Conservation (phyloP, 192 early-diverging fungal species). For the Backusella westeae region DNA sequence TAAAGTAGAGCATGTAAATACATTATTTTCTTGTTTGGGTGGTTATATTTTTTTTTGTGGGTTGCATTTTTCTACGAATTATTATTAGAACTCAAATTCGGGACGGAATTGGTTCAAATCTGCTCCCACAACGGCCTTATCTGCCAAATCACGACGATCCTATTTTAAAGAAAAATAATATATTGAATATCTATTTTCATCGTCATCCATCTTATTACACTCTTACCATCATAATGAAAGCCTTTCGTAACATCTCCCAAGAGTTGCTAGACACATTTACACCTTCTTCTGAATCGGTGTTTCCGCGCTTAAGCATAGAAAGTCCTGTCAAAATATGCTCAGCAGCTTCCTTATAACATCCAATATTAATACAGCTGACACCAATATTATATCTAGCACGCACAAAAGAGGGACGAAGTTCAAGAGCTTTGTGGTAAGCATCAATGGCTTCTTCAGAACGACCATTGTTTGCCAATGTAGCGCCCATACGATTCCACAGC, state of each 20-base stretch:
- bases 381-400: conserved; percentile 97
- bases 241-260: conserved; percentile 61
- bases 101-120: conserved; percentile 56
- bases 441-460: conserved; percentile 83
- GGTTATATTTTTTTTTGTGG: background rate
- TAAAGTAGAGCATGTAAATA: background rate
- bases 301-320: conserved; percentile 41
- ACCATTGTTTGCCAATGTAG: conserved; percentile 92
- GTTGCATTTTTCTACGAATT: background rate
- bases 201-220: background rate
- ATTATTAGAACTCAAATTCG: conserved; percentile 60
- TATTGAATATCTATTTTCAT: background rate
- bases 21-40: background rate
- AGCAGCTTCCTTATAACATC: conserved; percentile 89
- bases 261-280: conserved; percentile 64
- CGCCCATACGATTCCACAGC: conserved; percentile 97
- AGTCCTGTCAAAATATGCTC: conserved; percentile 92
- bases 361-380: conserved; percentile 96
- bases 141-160: conserved; percentile 60
- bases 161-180: conserved; percentile 5
- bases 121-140: conserved; percentile 45
- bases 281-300: conserved; percentile 34
- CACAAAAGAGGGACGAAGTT: conserved; percentile 94
- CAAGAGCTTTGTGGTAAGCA: conserved; percentile 93
- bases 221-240: conserved; percentile 57